Evolutionary conservation across 768 basidiomycete genomes (phyloP), one percentile per base, ranked within the genome.

Genomic region (Sarcodon sp.): DNA sequence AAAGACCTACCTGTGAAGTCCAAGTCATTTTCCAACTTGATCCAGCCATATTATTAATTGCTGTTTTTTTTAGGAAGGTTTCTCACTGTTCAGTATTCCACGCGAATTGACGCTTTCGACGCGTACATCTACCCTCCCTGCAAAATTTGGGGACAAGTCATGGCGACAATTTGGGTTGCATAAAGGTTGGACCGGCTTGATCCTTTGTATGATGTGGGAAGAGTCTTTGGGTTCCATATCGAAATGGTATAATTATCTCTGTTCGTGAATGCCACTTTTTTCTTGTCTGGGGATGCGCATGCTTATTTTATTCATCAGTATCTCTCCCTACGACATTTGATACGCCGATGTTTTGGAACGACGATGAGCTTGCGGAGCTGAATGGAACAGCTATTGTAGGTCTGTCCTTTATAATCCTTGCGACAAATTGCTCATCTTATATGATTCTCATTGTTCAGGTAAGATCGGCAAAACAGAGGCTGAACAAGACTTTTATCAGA

Each of bases 141-240:
- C 61, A 12, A 66, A 69, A 3, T 70, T 97, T 43, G 80, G 83
- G 13, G 45, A 64, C 6, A 68, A 71, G 9, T 73, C 72, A 32
- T 97, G 92, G 92, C 76, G 67, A 53, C 62, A 61, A 18, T 61
- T 68, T 48, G 64, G 66, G 15, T 62, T 97, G 50, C 69, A 82
- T 45, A 64, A 74, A 48, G 82, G 90, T 7, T 99, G 96, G 96
- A 69, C 75, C 1, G 84, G 85, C 3, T 66, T 97, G 41, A 97
- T 99, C 50, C 69, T 98, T 35, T 87, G 83, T 53, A 84, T 99
- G 80, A 89, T 98, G 86, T 96, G 88, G 87, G 96, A 99, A 63
- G 76, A 76, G 47, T 75, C 80, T 3, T 72, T 72, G 53, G 79
- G 80, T 0, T 49, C 66, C 3, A 57, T 68, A 15, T 84, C 87